Conservation (phyloP, 345 rosid species). For the Toxicodendron radicans region DNA sequence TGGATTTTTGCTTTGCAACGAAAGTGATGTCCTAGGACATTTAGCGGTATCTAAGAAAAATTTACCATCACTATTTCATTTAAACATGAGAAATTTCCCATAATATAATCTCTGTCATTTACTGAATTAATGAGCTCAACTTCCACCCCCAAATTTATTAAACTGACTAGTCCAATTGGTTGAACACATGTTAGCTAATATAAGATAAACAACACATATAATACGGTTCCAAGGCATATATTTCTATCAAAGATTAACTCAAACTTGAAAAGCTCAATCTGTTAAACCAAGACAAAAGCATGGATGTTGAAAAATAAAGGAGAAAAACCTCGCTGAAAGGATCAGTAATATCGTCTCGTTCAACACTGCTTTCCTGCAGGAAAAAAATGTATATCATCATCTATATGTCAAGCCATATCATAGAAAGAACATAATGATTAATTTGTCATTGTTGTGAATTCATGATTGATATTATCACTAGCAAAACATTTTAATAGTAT, state of each 20-base stretch:
- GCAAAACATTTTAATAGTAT: slow-evolving; percentile 8
- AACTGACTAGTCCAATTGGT: background rate
- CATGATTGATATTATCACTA: background rate
- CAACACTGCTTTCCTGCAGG: slow-evolving; percentile 82
- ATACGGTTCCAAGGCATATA: background rate
- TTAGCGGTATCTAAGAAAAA: background rate
- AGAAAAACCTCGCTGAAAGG: slow-evolving; percentile 84
- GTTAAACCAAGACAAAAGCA: slow-evolving; percentile 15
- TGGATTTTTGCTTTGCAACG: background rate
- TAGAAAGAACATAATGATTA: slow-evolving; percentile 7
- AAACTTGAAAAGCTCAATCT: slow-evolving; percentile 5
- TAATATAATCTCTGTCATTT: background rate
- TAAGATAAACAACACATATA: background rate
- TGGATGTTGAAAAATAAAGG: slow-evolving; percentile 1
- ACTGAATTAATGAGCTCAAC: background rate
- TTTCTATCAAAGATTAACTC: background rate
- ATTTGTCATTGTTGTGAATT: slow-evolving; percentile 1
- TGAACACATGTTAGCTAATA: background rate
- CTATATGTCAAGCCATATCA: slow-evolving; percentile 7
- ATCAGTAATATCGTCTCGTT: slow-evolving; percentile 84
- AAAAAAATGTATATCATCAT: slow-evolving; percentile 16
- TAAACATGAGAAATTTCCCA: slow-evolving; percentile 8
- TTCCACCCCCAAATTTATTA: background rate
- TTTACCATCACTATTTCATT: background rate
- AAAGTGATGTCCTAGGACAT: background rate